Conservation (phyloP, 2,329 filamentous ascomycete species). For the Colletotrichum sp. region DNA sequence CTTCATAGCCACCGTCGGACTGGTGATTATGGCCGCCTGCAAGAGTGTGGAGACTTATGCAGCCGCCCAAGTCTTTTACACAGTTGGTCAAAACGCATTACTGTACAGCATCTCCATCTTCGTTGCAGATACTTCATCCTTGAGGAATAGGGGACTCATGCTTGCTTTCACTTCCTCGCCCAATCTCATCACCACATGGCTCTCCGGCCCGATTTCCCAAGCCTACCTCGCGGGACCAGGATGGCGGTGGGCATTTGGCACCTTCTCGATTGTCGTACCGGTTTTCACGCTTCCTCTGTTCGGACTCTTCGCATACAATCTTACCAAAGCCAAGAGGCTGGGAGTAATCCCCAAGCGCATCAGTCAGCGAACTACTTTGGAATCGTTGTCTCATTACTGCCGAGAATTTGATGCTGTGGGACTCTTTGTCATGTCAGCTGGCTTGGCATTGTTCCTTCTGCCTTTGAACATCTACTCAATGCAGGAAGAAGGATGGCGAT, state of each 20-base stretch:
- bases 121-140: neutral
- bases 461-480: slow-evolving; percentile 46
- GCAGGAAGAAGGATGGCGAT: slow-evolving; percentile 41
- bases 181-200: neutral
- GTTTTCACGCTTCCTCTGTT: neutral
- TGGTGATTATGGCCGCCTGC: slow-evolving; percentile 60
- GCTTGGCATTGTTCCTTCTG: slow-evolving; percentile 55
- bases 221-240: neutral
- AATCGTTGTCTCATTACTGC: neutral
- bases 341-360: neutral
- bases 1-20: slow-evolving; percentile 39
- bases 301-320: neutral
- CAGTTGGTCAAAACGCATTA: neutral
- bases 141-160: neutral
- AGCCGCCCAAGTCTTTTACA: slow-evolving; percentile 24
- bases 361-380: neutral
- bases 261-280: neutral
- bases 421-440: slow-evolving; percentile 53
- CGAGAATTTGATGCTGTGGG: slow-evolving; percentile 34
- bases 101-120: neutral
- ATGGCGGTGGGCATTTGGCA: neutral
- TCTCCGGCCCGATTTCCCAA: neutral
- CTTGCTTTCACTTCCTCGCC: neutral
- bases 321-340: neutral
- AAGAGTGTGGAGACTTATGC: slow-evolving; percentile 44